Base-by-base conservation (phyloP, 768 basidiomycete genomes). In the Trametes cingulata region DNA sequence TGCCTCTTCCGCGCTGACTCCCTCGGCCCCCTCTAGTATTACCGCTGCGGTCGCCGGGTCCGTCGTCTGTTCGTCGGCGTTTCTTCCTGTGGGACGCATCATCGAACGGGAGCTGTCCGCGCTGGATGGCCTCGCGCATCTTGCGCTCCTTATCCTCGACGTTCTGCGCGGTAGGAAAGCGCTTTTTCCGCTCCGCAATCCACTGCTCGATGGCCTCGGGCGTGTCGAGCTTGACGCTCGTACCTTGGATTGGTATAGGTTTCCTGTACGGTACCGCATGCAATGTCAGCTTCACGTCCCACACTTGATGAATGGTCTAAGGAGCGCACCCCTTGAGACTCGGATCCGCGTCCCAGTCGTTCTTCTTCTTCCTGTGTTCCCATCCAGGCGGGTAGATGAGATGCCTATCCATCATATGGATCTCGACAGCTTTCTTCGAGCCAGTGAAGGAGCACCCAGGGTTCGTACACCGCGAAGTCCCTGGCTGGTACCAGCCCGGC, bases 341-440 rank as follows among this genome's bases (percentile, higher is more conserved):
- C 15, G 88, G 89, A 73, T 93, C 91, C 2, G 91, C 85, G 68
- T 91, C 91, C 90, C 91, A 92, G 29, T 87, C 87, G 36, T 71
- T 56, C 67, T 77, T 82, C 56, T 80, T 79, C 62, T 78, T 80
- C 64, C 72, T 71, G 46, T 81, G 78, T 27, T 86, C 77, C 86
- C 88, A 91, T 20, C 85, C 87, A 43, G 82, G 80, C 22, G 93
- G 92, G 64, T 84, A 92, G 47, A 93, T 85, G 42, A 94, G 78
- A 71, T 94, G 92, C n/a, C 91, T 80, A 66, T 93, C 92, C 91
- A 93, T 93, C 85, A 85, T 88, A 68, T 95, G 93, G 27, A 77
- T 79, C 71, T 93, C 88, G 15, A 58, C 82, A 24, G 83, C 76
- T 69, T 90, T 90, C 40, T 77, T 75, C 3, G 90, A 87, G 35